A percentile compares a stretch with the other conserved stretches of the same genome.
phyloP scores from a whole-genome alignment of 1,284 basidiomycete genomes.

The Schizophyllum amplum region DNA sequence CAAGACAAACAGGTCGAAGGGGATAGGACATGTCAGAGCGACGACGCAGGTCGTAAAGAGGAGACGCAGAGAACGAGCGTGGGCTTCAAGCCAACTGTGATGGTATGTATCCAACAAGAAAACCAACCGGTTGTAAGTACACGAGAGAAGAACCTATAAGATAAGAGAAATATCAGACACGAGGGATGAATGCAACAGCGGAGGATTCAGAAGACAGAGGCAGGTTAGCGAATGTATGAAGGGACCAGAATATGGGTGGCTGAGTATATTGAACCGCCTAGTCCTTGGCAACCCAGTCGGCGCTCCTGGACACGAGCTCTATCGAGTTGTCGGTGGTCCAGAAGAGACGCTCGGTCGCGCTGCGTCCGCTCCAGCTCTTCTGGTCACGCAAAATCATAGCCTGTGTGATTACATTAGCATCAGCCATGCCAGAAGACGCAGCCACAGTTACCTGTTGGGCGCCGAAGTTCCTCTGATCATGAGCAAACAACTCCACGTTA shows the following conservation, averaged over 20 bases:
- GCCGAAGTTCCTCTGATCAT: conserved; percentile 86
- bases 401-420: conserved; percentile 41
- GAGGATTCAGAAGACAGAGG: conserved; percentile 6
- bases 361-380: conserved; percentile 85
- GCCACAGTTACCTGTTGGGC: conserved; percentile 73
- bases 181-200: conserved; percentile 8
- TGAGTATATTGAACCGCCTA: conserved; percentile 16
- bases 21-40: no score
- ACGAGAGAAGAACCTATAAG: conserved; percentile 11
- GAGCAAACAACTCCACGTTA: conserved; percentile 82
- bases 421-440: conserved; percentile 2
- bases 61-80: conserved; percentile 1
- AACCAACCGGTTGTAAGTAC: conserved; percentile 4
- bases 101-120: not conserved
- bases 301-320: conserved; percentile 72
- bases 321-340: conserved; percentile 84
- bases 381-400: conserved; percentile 91
- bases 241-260: no score
- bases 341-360: conserved; percentile 81
- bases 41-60: no score
- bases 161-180: conserved; percentile 13
- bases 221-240: not conserved
- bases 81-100: not conserved
- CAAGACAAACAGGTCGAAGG: no score
- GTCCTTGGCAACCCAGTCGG: conserved; percentile 77